Evolutionary conservation across 345 rosid species (phyloP).

Genomic region (Murraya koenigii): DNA sequence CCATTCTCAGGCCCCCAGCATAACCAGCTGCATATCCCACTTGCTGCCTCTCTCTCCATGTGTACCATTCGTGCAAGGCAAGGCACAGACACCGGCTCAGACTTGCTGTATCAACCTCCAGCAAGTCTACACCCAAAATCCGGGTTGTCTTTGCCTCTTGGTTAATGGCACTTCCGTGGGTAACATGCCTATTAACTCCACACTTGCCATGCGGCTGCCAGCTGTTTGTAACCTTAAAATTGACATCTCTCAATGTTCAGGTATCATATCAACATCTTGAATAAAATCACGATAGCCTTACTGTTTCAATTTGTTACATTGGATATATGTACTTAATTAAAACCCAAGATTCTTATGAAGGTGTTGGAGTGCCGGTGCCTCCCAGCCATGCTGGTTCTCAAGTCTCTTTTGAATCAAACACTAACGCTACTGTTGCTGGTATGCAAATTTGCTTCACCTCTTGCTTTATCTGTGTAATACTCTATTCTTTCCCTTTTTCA

Average conservation of each 20-base stretch:
- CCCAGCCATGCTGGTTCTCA: constrained; percentile 38
- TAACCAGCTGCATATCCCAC: constrained; percentile 46
- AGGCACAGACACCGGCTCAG: constrained; percentile 42
- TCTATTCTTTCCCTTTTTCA: background rate
- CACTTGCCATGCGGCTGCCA: constrained; percentile 64
- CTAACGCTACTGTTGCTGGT: constrained; percentile 46
- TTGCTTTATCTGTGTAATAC: background rate
- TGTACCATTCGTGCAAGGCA: constrained; percentile 70
- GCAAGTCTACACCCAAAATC: constrained; percentile 49
- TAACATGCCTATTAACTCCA: constrained; percentile 61
- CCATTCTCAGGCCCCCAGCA: constrained; percentile 37
- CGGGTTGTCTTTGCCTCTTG: constrained; percentile 66
- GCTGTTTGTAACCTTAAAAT: constrained; percentile 48
- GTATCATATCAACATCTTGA: constrained; percentile 13
- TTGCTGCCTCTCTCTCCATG: constrained; percentile 64
- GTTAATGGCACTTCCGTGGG: constrained; percentile 47
- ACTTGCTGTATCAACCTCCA: constrained; percentile 68
- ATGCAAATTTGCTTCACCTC: constrained; percentile 12
- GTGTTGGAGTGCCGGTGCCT: constrained; percentile 21
- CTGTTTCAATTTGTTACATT: background rate
- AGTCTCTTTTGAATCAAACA: constrained; percentile 37
- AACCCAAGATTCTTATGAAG: constrained; percentile 14
- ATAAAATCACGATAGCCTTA: background rate
- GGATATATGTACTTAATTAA: background rate
- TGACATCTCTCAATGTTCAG: constrained; percentile 54